phyloP scores from a whole-genome alignment of 1,284 basidiomycete species.

The Chondrostereum purpureum region DNA sequence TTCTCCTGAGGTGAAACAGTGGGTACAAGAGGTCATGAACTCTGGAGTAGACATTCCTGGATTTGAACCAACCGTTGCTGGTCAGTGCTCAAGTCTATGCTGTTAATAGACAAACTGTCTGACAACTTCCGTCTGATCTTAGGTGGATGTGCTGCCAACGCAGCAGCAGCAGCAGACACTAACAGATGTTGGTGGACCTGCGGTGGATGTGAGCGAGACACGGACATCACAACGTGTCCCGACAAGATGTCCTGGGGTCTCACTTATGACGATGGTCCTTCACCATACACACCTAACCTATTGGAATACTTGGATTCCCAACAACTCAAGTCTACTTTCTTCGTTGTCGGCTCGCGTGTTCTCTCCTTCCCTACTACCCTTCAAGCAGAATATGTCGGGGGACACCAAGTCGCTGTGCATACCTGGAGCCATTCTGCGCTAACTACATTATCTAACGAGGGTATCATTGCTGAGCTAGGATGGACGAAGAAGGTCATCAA shows the following conservation, averaged over 20 bases:
- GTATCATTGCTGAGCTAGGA: constrained; percentile 84
- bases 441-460: constrained; percentile 74
- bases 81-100: constrained; percentile 29
- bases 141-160: constrained; percentile 61
- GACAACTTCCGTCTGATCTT: constrained; percentile 1
- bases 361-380: constrained; percentile 34
- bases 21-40: constrained; percentile 57
- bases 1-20: constrained; percentile 64
- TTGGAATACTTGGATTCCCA: constrained; percentile 61
- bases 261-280: constrained; percentile 75
- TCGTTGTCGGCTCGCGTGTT: constrained; percentile 76
- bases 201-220: constrained; percentile 61
- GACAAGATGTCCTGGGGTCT: constrained; percentile 36
- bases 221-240: constrained; percentile 71
- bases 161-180: constrained; percentile 47
- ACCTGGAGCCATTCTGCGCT: constrained; percentile 57
- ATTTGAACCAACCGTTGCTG: constrained; percentile 40
- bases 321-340: constrained; percentile 79
- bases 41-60: constrained; percentile 53
- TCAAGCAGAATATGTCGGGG: constrained; percentile 66
- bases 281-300: constrained; percentile 74
- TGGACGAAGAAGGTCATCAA: constrained; percentile 84
- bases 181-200: constrained; percentile 83
- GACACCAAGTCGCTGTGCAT: constrained; percentile 67
- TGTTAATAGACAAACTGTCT: not conserved